A percentile compares a stretch with the other conserved stretches of the same genome.
Evolutionary conservation across 306 rosid species (phyloP).

Genomic region (Acmispon strigosus): DNA sequence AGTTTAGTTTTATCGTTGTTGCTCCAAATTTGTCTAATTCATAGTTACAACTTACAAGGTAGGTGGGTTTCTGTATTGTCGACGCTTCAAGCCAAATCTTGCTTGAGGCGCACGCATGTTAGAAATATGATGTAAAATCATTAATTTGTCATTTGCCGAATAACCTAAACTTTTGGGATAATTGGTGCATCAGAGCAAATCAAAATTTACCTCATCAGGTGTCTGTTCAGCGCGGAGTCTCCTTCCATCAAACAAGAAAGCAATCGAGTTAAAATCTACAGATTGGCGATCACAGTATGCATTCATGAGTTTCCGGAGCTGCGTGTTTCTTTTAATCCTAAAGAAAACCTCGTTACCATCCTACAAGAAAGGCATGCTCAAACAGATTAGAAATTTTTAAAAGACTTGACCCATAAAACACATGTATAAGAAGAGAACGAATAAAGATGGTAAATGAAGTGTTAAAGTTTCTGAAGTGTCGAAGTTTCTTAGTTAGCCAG

Average conservation of each 20-base stretch:
- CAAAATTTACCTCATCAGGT: constrained; percentile 48
- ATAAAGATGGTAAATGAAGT: background rate
- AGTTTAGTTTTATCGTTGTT: no score
- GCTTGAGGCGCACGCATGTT: no score
- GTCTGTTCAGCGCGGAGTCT: constrained; percentile 58
- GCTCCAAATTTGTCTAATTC: no score
- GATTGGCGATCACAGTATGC: constrained; percentile 61
- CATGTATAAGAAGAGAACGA: background rate
- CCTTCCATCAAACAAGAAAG: constrained; percentile 69
- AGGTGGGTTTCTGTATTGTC: no score
- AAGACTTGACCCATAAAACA: no score
- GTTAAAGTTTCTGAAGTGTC: no score
- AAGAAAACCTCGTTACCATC: constrained; percentile 56
- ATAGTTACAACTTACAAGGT: no score
- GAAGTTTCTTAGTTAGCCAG: no score
- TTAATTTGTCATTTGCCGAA: no score
- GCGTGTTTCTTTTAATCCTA: constrained; percentile 54
- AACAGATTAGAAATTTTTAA: background rate
- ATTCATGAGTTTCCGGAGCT: constrained; percentile 49
- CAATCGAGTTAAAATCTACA: constrained; percentile 47
- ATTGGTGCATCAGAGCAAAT: background rate
- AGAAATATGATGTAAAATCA: no score
- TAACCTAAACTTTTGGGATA: no score
- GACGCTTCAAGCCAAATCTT: no score
- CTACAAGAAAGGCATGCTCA: constrained; percentile 16